Conservation (phyloP, 345 rosid species). For the Salix koriyanagi region DNA sequence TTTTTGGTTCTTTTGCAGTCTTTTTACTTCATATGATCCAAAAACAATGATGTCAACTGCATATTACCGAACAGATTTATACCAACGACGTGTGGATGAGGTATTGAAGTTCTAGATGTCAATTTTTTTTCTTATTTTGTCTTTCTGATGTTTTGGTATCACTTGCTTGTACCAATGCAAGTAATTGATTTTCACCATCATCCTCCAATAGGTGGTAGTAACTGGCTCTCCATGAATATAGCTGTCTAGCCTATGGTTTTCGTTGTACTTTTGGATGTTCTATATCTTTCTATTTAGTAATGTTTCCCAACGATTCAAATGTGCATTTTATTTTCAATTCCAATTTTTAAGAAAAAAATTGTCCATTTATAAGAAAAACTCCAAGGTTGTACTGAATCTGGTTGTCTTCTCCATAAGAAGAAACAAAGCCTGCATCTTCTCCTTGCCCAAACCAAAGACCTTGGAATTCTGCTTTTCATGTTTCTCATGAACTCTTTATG, state of each 20-base stretch:
- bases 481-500: not conserved
- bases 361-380: not conserved
- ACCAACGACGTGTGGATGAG: slow-evolving; percentile 51
- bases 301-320: not conserved
- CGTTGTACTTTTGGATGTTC: not conserved
- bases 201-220: not conserved
- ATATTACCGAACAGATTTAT: slow-evolving; percentile 73
- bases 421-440: not conserved
- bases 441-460: not conserved
- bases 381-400: not conserved
- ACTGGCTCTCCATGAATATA: not conserved
- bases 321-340: too few species aligned
- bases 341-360: not conserved
- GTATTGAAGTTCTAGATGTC: slow-evolving; percentile 31
- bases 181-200: not conserved
- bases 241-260: not conserved
- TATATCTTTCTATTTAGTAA: not conserved
- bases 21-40: slow-evolving; percentile 76
- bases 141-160: not conserved
- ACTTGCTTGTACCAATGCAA: not conserved
- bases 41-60: slow-evolving; percentile 81
- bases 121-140: not conserved
- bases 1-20: slow-evolving; percentile 43
- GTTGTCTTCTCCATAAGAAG: not conserved
- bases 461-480: not conserved